Evolutionary conservation across 1,139 yeast genomes (phyloP).

Genomic region (Magnusiomyces ingens): DNA sequence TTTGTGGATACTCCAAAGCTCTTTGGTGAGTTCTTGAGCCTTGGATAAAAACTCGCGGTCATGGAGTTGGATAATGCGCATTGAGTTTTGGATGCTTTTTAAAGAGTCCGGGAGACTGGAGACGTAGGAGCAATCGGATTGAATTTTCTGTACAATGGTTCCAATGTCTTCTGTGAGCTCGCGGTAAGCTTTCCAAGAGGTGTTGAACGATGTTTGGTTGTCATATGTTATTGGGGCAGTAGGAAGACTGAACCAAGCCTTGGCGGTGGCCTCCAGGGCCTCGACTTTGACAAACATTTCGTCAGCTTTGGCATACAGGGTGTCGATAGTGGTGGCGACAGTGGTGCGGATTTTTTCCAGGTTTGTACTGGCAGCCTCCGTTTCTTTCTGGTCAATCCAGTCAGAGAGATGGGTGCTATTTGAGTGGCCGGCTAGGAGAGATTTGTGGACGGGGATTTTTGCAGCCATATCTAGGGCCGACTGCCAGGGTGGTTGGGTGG

Average conservation of each 20-base stretch:
- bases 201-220: background rate
- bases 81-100: conserved; percentile 19
- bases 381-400: conserved; percentile 24
- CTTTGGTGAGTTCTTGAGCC: conserved; percentile 20
- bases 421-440: conserved; percentile 13
- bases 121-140: conserved; percentile 27
- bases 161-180: conserved; percentile 26
- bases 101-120: conserved; percentile 23
- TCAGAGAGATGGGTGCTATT: conserved; percentile 18
- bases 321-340: conserved; percentile 14
- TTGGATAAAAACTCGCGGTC: conserved; percentile 27
- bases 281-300: conserved; percentile 21
- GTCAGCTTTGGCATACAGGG: conserved; percentile 18
- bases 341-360: conserved; percentile 14
- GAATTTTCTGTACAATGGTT: conserved; percentile 25
- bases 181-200: conserved; percentile 10
- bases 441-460: conserved; percentile 12
- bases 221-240: conserved; percentile 12
- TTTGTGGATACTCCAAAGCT: conserved; percentile 20
- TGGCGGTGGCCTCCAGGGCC: conserved; percentile 18
- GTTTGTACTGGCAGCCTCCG: conserved; percentile 16
- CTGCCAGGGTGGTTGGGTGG: conserved; percentile 24
- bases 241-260: conserved; percentile 16
- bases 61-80: conserved; percentile 21
- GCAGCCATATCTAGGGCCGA: conserved; percentile 17